Evolutionary conservation across 768 basidiomycete genomes (phyloP).

Genomic region (Lanmaoa rubissima): DNA sequence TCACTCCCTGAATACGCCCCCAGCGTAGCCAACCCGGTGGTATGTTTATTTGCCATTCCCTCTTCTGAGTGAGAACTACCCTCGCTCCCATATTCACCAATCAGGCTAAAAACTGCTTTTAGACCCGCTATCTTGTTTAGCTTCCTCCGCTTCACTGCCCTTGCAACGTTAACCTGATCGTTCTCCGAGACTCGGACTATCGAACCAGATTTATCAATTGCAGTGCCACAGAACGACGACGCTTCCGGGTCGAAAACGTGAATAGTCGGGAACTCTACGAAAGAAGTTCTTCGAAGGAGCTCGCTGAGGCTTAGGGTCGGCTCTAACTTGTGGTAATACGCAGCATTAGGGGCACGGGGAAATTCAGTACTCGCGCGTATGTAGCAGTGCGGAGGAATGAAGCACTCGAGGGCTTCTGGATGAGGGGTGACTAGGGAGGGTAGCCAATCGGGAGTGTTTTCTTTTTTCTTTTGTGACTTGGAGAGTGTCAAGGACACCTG

Average conservation of each 20-base stretch:
- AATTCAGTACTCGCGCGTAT: conserved; percentile 46
- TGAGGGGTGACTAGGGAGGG: conserved; percentile 50
- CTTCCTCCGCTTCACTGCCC: conserved; percentile 53
- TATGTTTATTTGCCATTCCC: neutral
- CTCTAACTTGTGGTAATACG: conserved; percentile 58
- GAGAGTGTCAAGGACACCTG: conserved; percentile 33
- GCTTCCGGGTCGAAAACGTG: conserved; percentile 65
- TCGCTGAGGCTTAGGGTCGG: conserved; percentile 43
- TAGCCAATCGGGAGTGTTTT: conserved; percentile 55
- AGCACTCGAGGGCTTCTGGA: conserved; percentile 54
- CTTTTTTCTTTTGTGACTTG: conserved; percentile 45
- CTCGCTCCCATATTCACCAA: conserved; percentile 62
- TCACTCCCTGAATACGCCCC: conserved; percentile 27
- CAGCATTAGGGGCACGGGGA: conserved; percentile 26
- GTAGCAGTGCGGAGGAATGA: conserved; percentile 57
- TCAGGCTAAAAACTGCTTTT: conserved; percentile 52
- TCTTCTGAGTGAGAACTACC: conserved; percentile 37
- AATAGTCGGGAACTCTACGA: conserved; percentile 83
- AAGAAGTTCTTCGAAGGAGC: conserved; percentile 57
- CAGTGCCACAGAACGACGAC: conserved; percentile 50
- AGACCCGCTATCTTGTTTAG: conserved; percentile 51
- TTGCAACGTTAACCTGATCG: conserved; percentile 30
- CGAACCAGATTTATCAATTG: conserved; percentile 57
- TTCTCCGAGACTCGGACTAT: conserved; percentile 12
- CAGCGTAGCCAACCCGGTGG: conserved; percentile 20